Evolutionary conservation across 2,329 filamentous ascomycete species (phyloP).

Genomic region (Exophiala dermatitidis): DNA sequence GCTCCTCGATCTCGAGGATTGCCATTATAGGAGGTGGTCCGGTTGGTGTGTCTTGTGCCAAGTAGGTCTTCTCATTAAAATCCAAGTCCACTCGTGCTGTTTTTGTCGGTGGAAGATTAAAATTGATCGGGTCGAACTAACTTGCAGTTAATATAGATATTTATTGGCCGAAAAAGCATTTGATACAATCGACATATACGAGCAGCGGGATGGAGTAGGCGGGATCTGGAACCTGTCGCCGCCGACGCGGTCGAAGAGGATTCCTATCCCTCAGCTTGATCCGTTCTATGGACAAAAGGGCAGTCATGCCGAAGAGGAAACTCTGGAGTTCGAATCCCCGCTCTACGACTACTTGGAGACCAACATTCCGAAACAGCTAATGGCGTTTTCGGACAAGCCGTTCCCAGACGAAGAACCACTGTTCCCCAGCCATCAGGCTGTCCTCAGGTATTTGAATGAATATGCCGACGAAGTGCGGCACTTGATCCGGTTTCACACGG

Average conservation of each 20-base stretch:
- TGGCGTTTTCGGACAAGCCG: slow-evolving; percentile 66
- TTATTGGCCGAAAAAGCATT: slow-evolving; percentile 65
- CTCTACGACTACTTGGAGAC: slow-evolving; percentile 78
- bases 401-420: slow-evolving; percentile 61
- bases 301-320: slow-evolving; percentile 23
- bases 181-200: slow-evolving; percentile 65
- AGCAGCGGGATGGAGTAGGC: slow-evolving; percentile 69
- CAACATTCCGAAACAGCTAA: slow-evolving; percentile 75
- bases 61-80: slow-evolving; percentile 36
- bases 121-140: not conserved
- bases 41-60: slow-evolving; percentile 62
- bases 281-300: slow-evolving; percentile 51
- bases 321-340: slow-evolving; percentile 67
- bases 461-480: slow-evolving; percentile 63
- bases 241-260: slow-evolving; percentile 42
- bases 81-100: not conserved
- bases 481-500: slow-evolving; percentile 57
- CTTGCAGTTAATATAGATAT: slow-evolving; percentile 44
- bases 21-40: slow-evolving; percentile 25
- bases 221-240: slow-evolving; percentile 71
- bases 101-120: too few species aligned
- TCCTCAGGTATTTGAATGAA: slow-evolving; percentile 64
- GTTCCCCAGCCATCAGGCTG: slow-evolving; percentile 65
- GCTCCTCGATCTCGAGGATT: slow-evolving; percentile 13
- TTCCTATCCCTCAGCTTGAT: slow-evolving; percentile 59